Conservation (phyloP, 2,329 filamentous ascomycete species). For the Alternaria infectoria region DNA sequence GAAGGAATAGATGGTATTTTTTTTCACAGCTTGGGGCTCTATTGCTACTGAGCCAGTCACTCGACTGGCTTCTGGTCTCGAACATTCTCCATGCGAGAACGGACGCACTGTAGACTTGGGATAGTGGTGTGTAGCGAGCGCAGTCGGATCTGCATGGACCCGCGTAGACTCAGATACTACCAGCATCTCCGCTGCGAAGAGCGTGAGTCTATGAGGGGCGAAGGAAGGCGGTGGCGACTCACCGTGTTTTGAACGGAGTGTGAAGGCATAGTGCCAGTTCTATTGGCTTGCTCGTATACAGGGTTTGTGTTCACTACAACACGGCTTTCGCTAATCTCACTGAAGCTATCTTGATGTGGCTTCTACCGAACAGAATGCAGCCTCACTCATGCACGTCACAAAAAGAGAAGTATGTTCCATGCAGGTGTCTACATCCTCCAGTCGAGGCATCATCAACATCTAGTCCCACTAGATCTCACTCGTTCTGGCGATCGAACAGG, state of each 20-base stretch:
- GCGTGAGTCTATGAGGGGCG: too few relatives aligned
- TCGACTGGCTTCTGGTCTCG: not conserved
- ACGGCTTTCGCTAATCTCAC: not conserved
- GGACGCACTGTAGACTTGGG: not conserved
- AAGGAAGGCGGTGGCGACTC: not conserved
- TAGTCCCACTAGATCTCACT: not conserved
- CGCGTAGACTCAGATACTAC: not conserved
- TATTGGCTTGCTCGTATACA: not conserved
- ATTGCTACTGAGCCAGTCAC: too few relatives aligned
- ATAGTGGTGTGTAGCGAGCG: not conserved
- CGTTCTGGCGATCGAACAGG: not conserved
- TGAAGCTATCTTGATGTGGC: too few relatives aligned
- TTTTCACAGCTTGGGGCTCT: too few relatives aligned
- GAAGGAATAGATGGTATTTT: too few relatives aligned
- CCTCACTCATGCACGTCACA: not conserved
- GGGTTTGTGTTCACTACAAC: not conserved
- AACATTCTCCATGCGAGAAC: not conserved
- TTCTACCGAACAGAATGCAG: not conserved
- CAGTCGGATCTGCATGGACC: not conserved
- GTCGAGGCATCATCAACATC: not conserved
- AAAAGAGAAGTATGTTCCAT: not conserved
- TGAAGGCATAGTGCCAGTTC: not conserved
- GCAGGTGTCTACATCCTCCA: not conserved
- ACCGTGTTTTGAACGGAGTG: not conserved
- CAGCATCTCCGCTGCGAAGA: not conserved